Conservation (phyloP, 208 protist species). For the Leishmania gerbilli region DNA sequence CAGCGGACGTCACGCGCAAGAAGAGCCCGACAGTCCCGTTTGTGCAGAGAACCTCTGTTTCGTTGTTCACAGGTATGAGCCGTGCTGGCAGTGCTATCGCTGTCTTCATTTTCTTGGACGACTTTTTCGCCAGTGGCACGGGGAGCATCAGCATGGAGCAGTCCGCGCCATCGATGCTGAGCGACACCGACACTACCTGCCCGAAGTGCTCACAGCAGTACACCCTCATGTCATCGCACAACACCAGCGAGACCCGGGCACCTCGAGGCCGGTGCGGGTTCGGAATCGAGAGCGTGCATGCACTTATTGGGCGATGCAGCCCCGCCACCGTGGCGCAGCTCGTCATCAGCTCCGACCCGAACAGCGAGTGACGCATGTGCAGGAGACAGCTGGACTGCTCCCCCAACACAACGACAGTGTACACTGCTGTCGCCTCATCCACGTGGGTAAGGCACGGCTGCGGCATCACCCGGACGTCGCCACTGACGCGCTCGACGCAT, state of each 20-base stretch:
- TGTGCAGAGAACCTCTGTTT: slow-evolving; percentile 21
- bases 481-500: neutral
- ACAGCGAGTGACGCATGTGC: slow-evolving; percentile 10
- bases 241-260: slow-evolving; percentile 18
- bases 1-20: slow-evolving; percentile 16
- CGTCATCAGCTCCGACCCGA: slow-evolving; percentile 6
- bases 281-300: slow-evolving; percentile 8
- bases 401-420: slow-evolving; percentile 16
- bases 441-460: slow-evolving; percentile 17
- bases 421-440: slow-evolving; percentile 13
- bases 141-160: slow-evolving; percentile 6
- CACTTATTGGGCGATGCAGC: slow-evolving; percentile 11
- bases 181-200: neutral
- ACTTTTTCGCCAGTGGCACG: neutral
- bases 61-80: slow-evolving; percentile 11
- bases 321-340: neutral
- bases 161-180: slow-evolving; percentile 11
- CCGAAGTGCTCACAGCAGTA: slow-evolving; percentile 33
- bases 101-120: neutral
- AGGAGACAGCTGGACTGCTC: slow-evolving; percentile 12
- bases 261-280: slow-evolving; percentile 10
- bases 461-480: slow-evolving; percentile 7
- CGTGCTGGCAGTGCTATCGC: neutral
- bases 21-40: slow-evolving; percentile 26
- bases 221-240: slow-evolving; percentile 26